Evolutionary conservation across 495 filamentous ascomycete species (phyloP).

Genomic region (Monascus purpureus): DNA sequence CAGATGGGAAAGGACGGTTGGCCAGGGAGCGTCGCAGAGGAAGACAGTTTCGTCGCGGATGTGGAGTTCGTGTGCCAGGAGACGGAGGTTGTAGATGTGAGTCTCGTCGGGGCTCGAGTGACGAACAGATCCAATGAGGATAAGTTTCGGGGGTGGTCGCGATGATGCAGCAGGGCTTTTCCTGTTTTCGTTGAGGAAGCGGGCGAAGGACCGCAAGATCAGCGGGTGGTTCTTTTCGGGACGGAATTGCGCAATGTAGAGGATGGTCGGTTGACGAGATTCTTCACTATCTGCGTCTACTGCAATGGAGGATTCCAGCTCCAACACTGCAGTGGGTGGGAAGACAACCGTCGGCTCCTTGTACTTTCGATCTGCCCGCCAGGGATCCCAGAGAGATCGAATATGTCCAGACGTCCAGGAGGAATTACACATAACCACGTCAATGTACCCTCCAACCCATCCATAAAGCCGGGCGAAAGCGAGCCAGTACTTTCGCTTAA

Average conservation of each 20-base stretch:
- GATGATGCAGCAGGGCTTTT: conserved; percentile 27
- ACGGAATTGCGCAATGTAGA: conserved; percentile 95
- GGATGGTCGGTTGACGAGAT: conserved; percentile 49
- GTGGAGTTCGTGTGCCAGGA: conserved; percentile 75
- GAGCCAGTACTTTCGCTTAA: conserved; percentile 74
- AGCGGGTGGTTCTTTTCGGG: conserved; percentile 92
- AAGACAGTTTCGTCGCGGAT: conserved; percentile 77
- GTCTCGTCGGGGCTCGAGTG: conserved; percentile 66
- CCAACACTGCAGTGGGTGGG: conserved; percentile 79
- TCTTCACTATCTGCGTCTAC: conserved; percentile 52
- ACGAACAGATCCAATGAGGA: conserved; percentile 79
- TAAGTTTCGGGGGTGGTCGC: conserved; percentile 35
- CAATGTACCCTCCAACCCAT: conserved; percentile 63
- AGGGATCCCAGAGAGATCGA: conserved; percentile 58
- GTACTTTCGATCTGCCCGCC: conserved; percentile 27
- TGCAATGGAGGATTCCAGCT: conserved; percentile 57
- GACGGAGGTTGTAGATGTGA: conserved; percentile 77
- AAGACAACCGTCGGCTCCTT: conserved; percentile 54
- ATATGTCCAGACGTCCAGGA: conserved; percentile 88
- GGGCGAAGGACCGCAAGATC: conserved; percentile 68
- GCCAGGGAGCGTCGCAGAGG: conserved; percentile 78
- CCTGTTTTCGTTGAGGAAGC: conserved; percentile 42
- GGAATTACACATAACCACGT: conserved; percentile 94
- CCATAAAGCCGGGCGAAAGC: conserved; percentile 72
- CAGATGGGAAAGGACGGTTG: conserved; percentile 67